phyloP scores from a whole-genome alignment of 2,329 filamentous ascomycete species.

The Falciphora oryzae region DNA sequence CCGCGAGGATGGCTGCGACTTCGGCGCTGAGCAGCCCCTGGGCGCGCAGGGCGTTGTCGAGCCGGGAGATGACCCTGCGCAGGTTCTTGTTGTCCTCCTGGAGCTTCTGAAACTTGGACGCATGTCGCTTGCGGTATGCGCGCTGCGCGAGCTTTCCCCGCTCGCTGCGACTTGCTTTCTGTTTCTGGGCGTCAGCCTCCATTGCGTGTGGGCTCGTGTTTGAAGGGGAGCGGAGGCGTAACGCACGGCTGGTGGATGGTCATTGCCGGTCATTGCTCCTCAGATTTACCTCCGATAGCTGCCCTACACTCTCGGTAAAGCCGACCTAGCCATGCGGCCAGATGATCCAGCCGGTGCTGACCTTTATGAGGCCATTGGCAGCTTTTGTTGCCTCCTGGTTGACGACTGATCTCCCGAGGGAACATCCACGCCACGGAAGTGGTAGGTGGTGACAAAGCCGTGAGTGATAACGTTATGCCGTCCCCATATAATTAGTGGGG shows the following conservation, averaged over 20 bases:
- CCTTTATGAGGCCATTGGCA: background rate
- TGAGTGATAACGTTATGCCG: background rate
- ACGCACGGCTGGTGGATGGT: too few relatives aligned
- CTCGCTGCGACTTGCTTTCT: slow-evolving; percentile 13
- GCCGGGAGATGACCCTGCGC: slow-evolving; percentile 1
- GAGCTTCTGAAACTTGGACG: slow-evolving; percentile 16
- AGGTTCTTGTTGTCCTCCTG: slow-evolving; percentile 18
- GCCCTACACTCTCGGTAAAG: too few relatives aligned
- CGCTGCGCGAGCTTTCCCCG: slow-evolving; percentile 19
- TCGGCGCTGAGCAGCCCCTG: background rate
- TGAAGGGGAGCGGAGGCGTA: too few relatives aligned
- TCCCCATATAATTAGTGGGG: too few relatives aligned
- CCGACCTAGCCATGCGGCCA: background rate
- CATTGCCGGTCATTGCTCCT: background rate
- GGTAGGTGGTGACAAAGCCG: background rate
- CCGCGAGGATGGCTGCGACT: background rate
- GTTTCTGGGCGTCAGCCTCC: background rate
- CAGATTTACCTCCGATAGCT: background rate
- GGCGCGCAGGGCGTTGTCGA: background rate
- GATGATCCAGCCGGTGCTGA: background rate
- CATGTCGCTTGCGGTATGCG: slow-evolving; percentile 19
- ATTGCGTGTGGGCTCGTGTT: background rate
- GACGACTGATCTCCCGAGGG: too few relatives aligned
- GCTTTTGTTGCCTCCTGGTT: too few relatives aligned
- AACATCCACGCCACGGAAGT: too few relatives aligned